Base-by-base conservation (phyloP, 345 rosid genomes). In the Aegle marmelos region DNA sequence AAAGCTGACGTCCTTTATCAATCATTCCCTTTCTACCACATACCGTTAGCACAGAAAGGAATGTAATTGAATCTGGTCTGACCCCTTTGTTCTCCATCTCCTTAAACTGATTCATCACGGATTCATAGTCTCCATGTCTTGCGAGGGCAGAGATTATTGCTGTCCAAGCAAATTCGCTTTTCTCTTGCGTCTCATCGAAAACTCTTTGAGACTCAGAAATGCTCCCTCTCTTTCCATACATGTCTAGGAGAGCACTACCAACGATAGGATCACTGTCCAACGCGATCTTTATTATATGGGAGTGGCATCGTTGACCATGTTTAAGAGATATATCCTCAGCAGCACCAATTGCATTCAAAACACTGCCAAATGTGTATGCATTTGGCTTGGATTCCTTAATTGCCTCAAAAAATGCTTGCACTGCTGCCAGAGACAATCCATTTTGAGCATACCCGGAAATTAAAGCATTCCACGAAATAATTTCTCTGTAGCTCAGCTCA, bases 221-320 rank as follows among this genome's bases (percentile, higher is more conserved):
- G 87, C 89, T 90, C 72, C 98, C 98, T 9, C 97, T 94, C 90
- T 93, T 95, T 24, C 95, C 98, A 50, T 93, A 93, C 98, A 95
- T 95, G 79, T 95, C 95, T 31, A 95, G 97, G 58, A 93, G 95
- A 58, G 97, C 93, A 68, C 91, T 82, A 36, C 92, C 91, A 70
- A 95, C 89, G 39, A 93, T 79, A 14, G 92, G 92, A 71, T 92
- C 84, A 1, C 80, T 79, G 81, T 84, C 79, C 8, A 89, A 75
- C 60, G 97, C 98, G 24, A 86, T 82, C 81, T 91, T 95, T 77
- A 89, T 78, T 30, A 93, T 70, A 33, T 84, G 85, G 54, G 94
- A 88, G 79, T 90, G 98, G 89, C 98, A 93, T 59, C 78, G 81
- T 59, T 91, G 93, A 22, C 98, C 98, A 31, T 86, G 90, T 74